Base-by-base conservation (phyloP, 2,329 filamentous ascomycete genomes). In the Botryotinia convoluta region DNA sequence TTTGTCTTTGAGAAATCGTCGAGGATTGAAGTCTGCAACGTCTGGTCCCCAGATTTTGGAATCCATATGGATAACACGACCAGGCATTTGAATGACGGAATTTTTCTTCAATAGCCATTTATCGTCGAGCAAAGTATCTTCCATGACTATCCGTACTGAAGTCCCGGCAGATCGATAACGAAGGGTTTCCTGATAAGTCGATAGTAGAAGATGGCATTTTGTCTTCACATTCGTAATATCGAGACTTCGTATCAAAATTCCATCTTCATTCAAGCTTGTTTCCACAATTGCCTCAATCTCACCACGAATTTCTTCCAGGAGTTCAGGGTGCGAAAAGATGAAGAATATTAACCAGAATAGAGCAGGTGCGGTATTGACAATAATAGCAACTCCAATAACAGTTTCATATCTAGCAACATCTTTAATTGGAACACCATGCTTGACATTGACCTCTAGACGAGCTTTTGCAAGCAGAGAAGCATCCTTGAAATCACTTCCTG, bases 291-390 rank as follows among this genome's bases (percentile, higher is more conserved):
- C 64, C 14, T 44, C 48, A 20, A 75, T 35, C 44, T 75, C 74
- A 9, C 37, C 72, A 16, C 83, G 81, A 57, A 81, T 78, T 1
- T 78, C 78, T 3, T 60, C 57, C 1, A 84, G 76, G 0, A 82
- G 74, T 0, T 62, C 39, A 0, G 80, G 78, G 39, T 82, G 73
- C 0, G 83, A 82, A 51, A 81, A 78, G 12, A 85, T 76, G 22
- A 83, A 78, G 35, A 82, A 81, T 1, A 84, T 72, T 9, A 82
- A 78, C 84, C 62, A 64, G 42, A 64, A 64, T 0, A 80, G 73
- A 0, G 83, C 77, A 0, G 83, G 82, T 0, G 79, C 78, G 1
- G 82, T 84, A 69, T 84, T 86, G 29, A 81, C 81, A 1, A 86
- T 77, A 44, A 84, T 76, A 0, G 82, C 84, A 67, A 85, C 80